These are phyloP conservation scores for Pichia sp. DNA, from an alignment of 1,139 yeast genomes.

Conservation along the genomic window DNA sequence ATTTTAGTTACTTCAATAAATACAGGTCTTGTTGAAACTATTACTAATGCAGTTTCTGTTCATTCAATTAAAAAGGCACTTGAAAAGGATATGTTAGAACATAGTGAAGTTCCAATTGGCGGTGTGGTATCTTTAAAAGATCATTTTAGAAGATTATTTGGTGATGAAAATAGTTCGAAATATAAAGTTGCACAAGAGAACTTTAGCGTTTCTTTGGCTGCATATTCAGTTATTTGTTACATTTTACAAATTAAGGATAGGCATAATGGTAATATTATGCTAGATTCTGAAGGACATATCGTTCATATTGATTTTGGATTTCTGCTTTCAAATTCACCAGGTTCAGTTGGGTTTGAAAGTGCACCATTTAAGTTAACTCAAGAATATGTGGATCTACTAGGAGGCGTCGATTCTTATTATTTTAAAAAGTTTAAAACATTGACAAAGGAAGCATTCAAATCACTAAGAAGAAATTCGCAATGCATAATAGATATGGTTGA, in stretches of 20 bases:
- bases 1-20: slow-evolving; percentile 85
- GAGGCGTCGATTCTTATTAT: slow-evolving; percentile 60
- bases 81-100: slow-evolving; percentile 63
- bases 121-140: slow-evolving; percentile 67
- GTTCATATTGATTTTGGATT: slow-evolving; percentile 96
- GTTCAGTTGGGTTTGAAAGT: slow-evolving; percentile 93
- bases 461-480: slow-evolving; percentile 64
- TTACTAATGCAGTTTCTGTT: slow-evolving; percentile 85
- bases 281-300: slow-evolving; percentile 91
- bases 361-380: slow-evolving; percentile 90
- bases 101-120: slow-evolving; percentile 63
- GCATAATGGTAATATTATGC: slow-evolving; percentile 93
- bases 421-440: slow-evolving; percentile 54
- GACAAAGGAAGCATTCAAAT: slow-evolving; percentile 66
- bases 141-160: slow-evolving; percentile 71
- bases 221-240: slow-evolving; percentile 84
- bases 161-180: slow-evolving; percentile 44
- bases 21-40: slow-evolving; percentile 91
- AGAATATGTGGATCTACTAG: slow-evolving; percentile 83
- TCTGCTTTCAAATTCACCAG: slow-evolving; percentile 87
- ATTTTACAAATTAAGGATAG: slow-evolving; percentile 88
- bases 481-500: slow-evolving; percentile 78
- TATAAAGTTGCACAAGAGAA: slow-evolving; percentile 73
- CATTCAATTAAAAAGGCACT: slow-evolving; percentile 91
- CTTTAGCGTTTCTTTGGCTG: slow-evolving; percentile 80